phyloP scores from a whole-genome alignment of 1,139 yeast species.

The Arxiozyma bovina region DNA sequence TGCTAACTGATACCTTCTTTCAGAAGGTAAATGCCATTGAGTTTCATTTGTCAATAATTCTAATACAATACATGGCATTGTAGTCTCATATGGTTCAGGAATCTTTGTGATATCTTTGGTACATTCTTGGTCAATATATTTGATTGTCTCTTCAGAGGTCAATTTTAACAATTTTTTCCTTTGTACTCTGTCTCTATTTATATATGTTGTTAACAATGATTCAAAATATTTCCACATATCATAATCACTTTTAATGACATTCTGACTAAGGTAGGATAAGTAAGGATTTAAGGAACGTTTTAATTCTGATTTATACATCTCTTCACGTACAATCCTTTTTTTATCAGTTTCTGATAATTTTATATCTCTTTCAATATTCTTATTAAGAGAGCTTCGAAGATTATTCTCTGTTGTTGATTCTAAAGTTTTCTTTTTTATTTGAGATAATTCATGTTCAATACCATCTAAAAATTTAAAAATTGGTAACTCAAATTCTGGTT shows the following conservation, averaged over 20 bases:
- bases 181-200: constrained; percentile 10
- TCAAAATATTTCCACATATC: constrained; percentile 17
- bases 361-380: constrained; percentile 3
- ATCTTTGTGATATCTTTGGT: constrained; percentile 11
- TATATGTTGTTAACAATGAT: constrained; percentile 11
- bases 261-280: constrained; percentile 7
- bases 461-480: constrained; percentile 3
- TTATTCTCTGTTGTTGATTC: not conserved
- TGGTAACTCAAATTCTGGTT: not conserved
- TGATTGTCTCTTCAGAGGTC: constrained; percentile 11
- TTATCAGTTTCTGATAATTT: constrained; percentile 1
- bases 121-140: constrained; percentile 12
- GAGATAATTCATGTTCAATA: constrained; percentile 3
- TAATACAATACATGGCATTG: constrained; percentile 22
- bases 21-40: constrained; percentile 16
- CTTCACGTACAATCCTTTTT: constrained; percentile 16
- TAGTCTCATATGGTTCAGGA: constrained; percentile 25
- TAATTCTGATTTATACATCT: constrained; percentile 19
- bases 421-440: constrained; percentile 2
- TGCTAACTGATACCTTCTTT: constrained; percentile 21
- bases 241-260: constrained; percentile 19
- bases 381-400: not conserved
- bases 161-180: constrained; percentile 1
- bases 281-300: constrained; percentile 20
- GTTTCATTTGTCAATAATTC: constrained; percentile 16